Base-by-base conservation (phyloP, 2,329 filamentous ascomycete genomes). In the Geosmithia morbida region DNA sequence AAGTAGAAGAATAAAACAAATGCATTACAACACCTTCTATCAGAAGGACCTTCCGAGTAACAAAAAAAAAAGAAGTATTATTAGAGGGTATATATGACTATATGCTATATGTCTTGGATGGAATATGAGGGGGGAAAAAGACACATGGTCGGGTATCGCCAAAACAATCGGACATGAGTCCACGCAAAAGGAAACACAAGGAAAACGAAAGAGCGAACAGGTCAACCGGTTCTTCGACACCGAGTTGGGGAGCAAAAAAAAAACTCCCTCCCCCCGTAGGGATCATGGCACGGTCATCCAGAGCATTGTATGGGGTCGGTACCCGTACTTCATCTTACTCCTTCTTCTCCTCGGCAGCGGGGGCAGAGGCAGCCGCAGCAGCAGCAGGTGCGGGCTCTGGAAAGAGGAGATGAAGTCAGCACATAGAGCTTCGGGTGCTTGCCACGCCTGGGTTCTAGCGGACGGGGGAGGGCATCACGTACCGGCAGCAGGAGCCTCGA, bases 341-440 rank as follows among this genome's bases (percentile, higher is more conserved):
- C 26, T 45, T 45, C 26, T 45, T 19, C 30, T 45, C 43, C 3
- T 58, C 60, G 41, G 53, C 52, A 43, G 55, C 53, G n/a, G 57
- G 48, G 17, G 56, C 49, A 30, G 50, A 47, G 22, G 57, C 50
- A 18, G 51, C 53, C 40, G 55, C 52, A 37, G 44, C 53, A 48
- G 44, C 53, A 46, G 55, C 52, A 50, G 57, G 56, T 42, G 59
- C 52, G 43, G 57, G 53, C 41, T 59, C 54, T 33, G 58, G 5
- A 19, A 30, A 11, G n/a, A 13, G 20, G 3, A 44, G 6, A 43
- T n/a, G n/a, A 14, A 6, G 43, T 44, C 16, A 44, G 43, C n/a
- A n/a, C 11, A 13, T 13, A 16, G 11, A 11, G 7, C 6, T 30
- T n/a, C 8, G 22, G 22, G 22, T 26, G 22, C 4, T 8, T 26